Evolutionary conservation across 2,329 filamentous ascomycete genomes (phyloP).

Genomic region (Fusarium sp.): DNA sequence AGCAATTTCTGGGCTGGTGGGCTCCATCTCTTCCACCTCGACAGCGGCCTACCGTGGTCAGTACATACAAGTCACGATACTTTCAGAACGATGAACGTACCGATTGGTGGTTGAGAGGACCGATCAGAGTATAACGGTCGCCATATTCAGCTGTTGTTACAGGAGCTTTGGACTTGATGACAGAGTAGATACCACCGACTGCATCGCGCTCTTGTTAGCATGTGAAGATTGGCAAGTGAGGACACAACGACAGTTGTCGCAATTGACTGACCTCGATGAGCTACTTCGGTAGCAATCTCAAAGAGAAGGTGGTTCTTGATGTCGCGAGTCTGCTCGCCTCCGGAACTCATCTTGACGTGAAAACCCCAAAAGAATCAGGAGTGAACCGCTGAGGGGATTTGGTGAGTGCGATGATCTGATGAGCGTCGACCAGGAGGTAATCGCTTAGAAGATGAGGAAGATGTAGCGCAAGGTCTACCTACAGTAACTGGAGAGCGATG

Average conservation of each 20-base stretch:
- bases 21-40: constrained; percentile 93
- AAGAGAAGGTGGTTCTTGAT: constrained; percentile 97
- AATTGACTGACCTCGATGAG: constrained; percentile 81
- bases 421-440: constrained; percentile 20
- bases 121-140: constrained; percentile 94
- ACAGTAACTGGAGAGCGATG: constrained; percentile 10
- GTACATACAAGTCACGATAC: background rate
- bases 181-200: constrained; percentile 99
- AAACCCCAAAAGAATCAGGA: constrained; percentile 19
- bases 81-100: constrained; percentile 62
- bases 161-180: constrained; percentile 98
- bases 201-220: constrained; percentile 25
- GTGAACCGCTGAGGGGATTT: constrained; percentile 26
- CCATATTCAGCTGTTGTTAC: constrained; percentile 99
- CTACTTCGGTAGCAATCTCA: constrained; percentile 96
- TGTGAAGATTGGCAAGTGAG: constrained; percentile 14
- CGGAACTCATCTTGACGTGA: constrained; percentile 59
- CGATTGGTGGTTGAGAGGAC: constrained; percentile 90
- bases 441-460: constrained; percentile 26
- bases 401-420: constrained; percentile 40
- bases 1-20: constrained; percentile 81
- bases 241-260: constrained; percentile 20
- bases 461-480: constrained; percentile 14
- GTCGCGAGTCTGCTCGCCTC: constrained; percentile 69
- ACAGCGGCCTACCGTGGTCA: constrained; percentile 79